A percentile compares a stretch with the other conserved stretches of the same genome.
Conservation (phyloP, 768 basidiomycete genomes). For the Paxillus ammoniavirescens region DNA sequence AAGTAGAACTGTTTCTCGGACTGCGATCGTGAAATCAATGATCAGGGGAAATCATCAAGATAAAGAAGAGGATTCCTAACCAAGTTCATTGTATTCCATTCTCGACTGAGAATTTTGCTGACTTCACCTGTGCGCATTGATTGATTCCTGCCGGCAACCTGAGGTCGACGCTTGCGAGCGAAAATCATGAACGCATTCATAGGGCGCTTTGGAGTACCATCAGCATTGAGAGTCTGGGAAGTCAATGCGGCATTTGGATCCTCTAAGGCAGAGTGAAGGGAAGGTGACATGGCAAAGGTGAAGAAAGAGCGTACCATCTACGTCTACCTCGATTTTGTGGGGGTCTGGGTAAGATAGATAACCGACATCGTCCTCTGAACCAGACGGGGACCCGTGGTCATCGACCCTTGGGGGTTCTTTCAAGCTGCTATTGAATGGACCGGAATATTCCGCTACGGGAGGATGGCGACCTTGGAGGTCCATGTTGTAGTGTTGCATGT, state of each 20-base stretch:
- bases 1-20: slow-evolving; percentile 84
- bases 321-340: slow-evolving; percentile 43
- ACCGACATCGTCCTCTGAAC: slow-evolving; percentile 53
- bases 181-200: slow-evolving; percentile 98
- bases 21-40: slow-evolving; percentile 35
- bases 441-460: slow-evolving; percentile 26
- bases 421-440: slow-evolving; percentile 23
- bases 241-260: slow-evolving; percentile 53
- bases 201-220: slow-evolving; percentile 85
- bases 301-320: slow-evolving; percentile 41
- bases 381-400: slow-evolving; percentile 51
- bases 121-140: slow-evolving; percentile 90
- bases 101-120: slow-evolving; percentile 81
- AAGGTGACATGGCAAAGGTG: slow-evolving; percentile 9
- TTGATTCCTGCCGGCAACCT: slow-evolving; percentile 85
- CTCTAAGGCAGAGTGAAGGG: slow-evolving; percentile 26
- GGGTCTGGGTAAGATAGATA: slow-evolving; percentile 28
- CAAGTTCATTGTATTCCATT: slow-evolving; percentile 80
- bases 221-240: slow-evolving; percentile 78
- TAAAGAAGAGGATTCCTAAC: slow-evolving; percentile 40
- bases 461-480: slow-evolving; percentile 21
- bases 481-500: slow-evolving; percentile 30
- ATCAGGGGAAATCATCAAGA: slow-evolving; percentile 13
- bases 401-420: slow-evolving; percentile 33
- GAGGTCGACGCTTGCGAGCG: slow-evolving; percentile 75